Evolutionary conservation across 1,284 basidiomycete species (phyloP).

Genomic region (Cryptococcus sp.): DNA sequence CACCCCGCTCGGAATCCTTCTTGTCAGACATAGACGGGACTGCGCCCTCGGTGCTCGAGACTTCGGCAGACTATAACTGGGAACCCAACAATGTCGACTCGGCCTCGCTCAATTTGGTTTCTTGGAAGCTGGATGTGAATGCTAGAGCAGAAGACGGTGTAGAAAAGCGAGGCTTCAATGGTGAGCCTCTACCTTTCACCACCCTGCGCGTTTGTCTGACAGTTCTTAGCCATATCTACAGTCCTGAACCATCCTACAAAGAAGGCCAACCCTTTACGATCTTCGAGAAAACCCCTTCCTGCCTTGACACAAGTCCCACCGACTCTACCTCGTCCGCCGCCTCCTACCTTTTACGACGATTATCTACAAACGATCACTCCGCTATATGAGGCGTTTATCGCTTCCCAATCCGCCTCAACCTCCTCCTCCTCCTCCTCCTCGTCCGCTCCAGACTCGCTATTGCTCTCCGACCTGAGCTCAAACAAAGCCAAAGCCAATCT

Average conservation of each 20-base stretch:
- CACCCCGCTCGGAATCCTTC: conserved; percentile 41
- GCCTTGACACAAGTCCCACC: conserved; percentile 57
- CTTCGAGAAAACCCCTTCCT: conserved; percentile 67
- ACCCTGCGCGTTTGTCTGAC: too few relatives aligned
- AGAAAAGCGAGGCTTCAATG: conserved; percentile 43
- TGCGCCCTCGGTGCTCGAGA: conserved; percentile 35
- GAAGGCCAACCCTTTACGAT: conserved; percentile 73
- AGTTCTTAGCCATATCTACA: conserved; percentile 63
- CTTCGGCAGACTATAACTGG: conserved; percentile 26
- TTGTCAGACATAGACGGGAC: conserved; percentile 43
- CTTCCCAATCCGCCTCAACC: conserved; percentile 25
- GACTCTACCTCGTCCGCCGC: conserved; percentile 58
- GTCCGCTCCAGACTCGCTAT: conserved; percentile 10
- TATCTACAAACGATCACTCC: conserved; percentile 68
- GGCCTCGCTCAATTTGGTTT: conserved; percentile 39
- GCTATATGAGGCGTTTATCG: conserved; percentile 60
- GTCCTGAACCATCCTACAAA: conserved; percentile 81
- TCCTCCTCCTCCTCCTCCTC: conserved; percentile 20
- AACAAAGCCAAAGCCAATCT: conserved; percentile 40
- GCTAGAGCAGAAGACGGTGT: conserved; percentile 31
- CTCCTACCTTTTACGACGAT: conserved; percentile 62
- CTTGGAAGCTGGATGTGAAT: conserved; percentile 41
- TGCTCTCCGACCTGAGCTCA: conserved; percentile 6
- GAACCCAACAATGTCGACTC: conserved; percentile 24
- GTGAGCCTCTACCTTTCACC: too few relatives aligned